Evolutionary conservation across 2,329 filamentous ascomycete genomes (phyloP), one percentile per base, ranked within the genome.

Genomic region (Lomentospora prolificans): DNA sequence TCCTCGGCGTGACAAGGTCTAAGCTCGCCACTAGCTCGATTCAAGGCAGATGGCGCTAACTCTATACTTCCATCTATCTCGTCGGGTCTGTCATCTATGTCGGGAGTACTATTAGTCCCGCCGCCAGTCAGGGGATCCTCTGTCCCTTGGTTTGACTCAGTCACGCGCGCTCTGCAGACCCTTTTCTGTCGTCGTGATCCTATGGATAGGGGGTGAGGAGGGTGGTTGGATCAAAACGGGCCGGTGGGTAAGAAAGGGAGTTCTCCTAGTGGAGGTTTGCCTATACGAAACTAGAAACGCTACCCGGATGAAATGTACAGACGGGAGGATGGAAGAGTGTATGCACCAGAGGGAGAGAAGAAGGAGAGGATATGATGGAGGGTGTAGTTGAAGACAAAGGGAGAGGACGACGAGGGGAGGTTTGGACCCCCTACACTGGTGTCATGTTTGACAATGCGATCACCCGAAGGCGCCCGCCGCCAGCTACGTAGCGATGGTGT

Each of bases 391-490:
- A n/a, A n/a, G n/a, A n/a, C n/a, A n/a, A n/a, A n/a, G n/a, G n/a
- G n/a, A n/a, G 44, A 48, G 24, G 44, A 5, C 44, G 22, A 19
- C 22, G 9, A 27, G 44, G 22, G 24, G 12, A 22, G 44, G 44
- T 12, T 14, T 9, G 22, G 22, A 19, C 10, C 14, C 19, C 22
- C 19, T n/a, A 41, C 19, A 22, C 17, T 2, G 44, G 44, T 48
- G 7, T 22, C 17, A 41, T 48, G 19, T 44, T 24, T 19, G 27
- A 50, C 27, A 24, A 50, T 55, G 53, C 27, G 39, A 36, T 55
- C 41, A 55, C 53, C 53, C 53, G 53, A 55, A 55, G 39, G 53
- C 41, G 19, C n/a, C 53, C 53, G 39, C 22, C 53, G 25, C 48
- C 24, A n/a, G 14, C 24, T 48, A 25, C 25, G 19, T 50, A 50